Base-by-base conservation (phyloP, 352 stramenopile genomes). In the Phytophthora palmivora region DNA sequence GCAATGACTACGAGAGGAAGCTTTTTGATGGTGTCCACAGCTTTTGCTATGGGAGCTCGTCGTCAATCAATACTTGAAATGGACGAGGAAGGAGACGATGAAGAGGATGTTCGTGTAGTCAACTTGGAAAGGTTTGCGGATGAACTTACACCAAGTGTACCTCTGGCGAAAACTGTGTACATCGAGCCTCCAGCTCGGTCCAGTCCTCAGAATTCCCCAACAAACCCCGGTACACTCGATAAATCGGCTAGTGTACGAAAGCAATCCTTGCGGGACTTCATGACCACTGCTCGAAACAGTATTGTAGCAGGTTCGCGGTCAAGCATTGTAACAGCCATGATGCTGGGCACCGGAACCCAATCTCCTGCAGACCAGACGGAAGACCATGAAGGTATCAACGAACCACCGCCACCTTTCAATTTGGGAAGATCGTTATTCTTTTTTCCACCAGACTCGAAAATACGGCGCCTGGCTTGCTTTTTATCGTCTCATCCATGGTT, bases 401-500 rank as follows among this genome's bases (percentile, higher is more conserved):
- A 56, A 24, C 16, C 33, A 37, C 14, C 38, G 15, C 32, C 11
- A 34, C 12, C 14, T 19, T 10, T 22, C 44, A 48, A 21, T 16
- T 30, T 9, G 14, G 65, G 14, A 21, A 70, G n/a, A 6, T 75
- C 72, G 1, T 63, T 96, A 8, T 87, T 82, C 34, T 3, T 94
- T 10, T 84, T 96, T 22, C 48, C 58, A 10, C 59, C 72, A 39
- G 72, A 56, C 6, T 91, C 72, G 36, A 74, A 38, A 15, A 59
- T 79, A 33, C 77, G 78, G 1, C 66, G 63, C 21, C 50, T 60
- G 14, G 73, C 72, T 9, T 84, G 79, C 19, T 64, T 64, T 6
- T 21, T 96, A 1, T 80, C 93, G n/a, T 61, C 52, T 1, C 83
- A 96, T 59, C 66, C 58, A 15, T 67, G 72, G 18, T 98, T 98